These are phyloP conservation scores for Yamadazyma sp. DNA, from an alignment of 1,139 yeast genomes.

Conservation along the genomic window DNA sequence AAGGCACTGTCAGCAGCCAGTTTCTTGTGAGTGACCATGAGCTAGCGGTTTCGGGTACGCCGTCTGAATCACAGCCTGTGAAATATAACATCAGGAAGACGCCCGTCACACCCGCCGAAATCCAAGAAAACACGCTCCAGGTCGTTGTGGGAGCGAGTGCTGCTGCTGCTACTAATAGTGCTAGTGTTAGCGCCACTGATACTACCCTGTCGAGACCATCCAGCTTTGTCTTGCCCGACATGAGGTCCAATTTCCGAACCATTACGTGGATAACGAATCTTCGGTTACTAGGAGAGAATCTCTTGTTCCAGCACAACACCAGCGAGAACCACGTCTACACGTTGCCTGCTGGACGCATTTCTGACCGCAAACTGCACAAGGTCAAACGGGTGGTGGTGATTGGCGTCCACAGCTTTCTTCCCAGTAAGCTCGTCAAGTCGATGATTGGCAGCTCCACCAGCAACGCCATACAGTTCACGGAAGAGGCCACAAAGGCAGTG, in stretches of 20 bases:
- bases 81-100: constrained; percentile 31
- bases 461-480: constrained; percentile 34
- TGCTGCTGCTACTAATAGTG: not conserved
- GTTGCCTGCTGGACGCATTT: too few relatives aligned
- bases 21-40: constrained; percentile 25
- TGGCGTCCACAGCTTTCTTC: constrained; percentile 90
- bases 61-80: constrained; percentile 42
- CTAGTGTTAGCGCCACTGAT: too few relatives aligned
- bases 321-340: constrained; percentile 40
- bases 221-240: constrained; percentile 22
- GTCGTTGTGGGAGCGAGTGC: constrained; percentile 4
- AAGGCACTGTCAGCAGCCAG: constrained; percentile 20
- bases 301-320: constrained; percentile 27
- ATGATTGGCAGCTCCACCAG: constrained; percentile 51
- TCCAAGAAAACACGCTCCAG: constrained; percentile 26
- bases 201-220: too few relatives aligned
- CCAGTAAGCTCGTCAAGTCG: constrained; percentile 58
- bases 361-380: constrained; percentile 15
- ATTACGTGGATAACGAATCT: constrained; percentile 41
- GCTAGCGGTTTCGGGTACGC: constrained; percentile 42
- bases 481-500: constrained; percentile 37
- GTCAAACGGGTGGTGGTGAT: constrained; percentile 41
- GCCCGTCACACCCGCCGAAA: constrained; percentile 37
- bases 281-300: constrained; percentile 36
- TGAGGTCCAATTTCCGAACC: constrained; percentile 33